Conservation (phyloP, 352 stramenopile genomes). For the Phytophthora foliorum region DNA sequence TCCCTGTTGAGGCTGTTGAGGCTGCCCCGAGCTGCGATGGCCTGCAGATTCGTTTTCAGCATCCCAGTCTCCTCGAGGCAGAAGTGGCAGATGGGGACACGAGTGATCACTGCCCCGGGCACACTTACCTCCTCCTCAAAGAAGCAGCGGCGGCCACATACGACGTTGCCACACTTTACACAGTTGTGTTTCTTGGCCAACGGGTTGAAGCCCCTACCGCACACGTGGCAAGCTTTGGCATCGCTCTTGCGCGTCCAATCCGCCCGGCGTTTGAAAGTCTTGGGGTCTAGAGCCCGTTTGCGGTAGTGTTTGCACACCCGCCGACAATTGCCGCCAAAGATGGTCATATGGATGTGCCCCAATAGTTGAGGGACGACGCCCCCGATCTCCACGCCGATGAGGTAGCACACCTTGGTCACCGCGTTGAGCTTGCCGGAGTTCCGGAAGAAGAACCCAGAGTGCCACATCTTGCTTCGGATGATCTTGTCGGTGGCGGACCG, state of each 20-base stretch:
- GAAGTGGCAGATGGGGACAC: constrained; percentile 42
- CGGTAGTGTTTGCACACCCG: constrained; percentile 57
- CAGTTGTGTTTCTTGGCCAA: constrained; percentile 46
- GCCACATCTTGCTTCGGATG: constrained; percentile 49
- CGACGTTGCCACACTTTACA: constrained; percentile 36
- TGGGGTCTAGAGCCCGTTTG: constrained; percentile 40
- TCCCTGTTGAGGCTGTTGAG: constrained; percentile 35
- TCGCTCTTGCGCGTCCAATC: constrained; percentile 44
- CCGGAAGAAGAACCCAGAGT: constrained; percentile 57
- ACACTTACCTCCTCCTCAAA: constrained; percentile 48
- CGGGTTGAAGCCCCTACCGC: constrained; percentile 32
- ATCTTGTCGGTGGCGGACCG: constrained; percentile 38
- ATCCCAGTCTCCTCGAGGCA: constrained; percentile 35
- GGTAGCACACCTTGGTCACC: constrained; percentile 61
- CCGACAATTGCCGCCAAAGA: constrained; percentile 51
- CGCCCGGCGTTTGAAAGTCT: constrained; percentile 39
- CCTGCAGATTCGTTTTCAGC: constrained; percentile 21
- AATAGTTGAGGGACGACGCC: constrained; percentile 39
- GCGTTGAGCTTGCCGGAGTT: constrained; percentile 44
- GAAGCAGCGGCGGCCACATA: constrained; percentile 34
- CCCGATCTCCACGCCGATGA: constrained; percentile 46
- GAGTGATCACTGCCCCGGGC: constrained; percentile 42
- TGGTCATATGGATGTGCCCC: constrained; percentile 46
- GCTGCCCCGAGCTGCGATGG: constrained; percentile 23
- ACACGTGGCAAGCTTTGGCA: constrained; percentile 36